Conservation (phyloP, 2,329 filamentous ascomycete genomes). For the Exophiala spinifera region DNA sequence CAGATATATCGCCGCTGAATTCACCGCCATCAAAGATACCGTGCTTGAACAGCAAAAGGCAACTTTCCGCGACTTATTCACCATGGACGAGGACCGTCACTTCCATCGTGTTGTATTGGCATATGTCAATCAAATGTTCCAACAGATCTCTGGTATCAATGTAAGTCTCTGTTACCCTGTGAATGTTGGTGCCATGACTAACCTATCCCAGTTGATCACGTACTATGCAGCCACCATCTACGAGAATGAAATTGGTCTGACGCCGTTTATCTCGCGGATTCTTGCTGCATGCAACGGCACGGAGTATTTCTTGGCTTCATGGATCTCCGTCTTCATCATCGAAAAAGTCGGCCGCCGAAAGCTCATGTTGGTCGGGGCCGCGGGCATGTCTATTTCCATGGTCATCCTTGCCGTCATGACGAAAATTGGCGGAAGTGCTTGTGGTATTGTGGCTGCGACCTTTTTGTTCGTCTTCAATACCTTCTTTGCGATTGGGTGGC, state of each 20-base stretch:
- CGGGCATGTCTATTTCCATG: slow-evolving; percentile 19
- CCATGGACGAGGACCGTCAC: slow-evolving; percentile 55
- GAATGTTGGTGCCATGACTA: not conserved
- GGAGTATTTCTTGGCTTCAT: slow-evolving; percentile 27
- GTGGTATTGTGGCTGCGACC: slow-evolving; percentile 45
- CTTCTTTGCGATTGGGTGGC: slow-evolving; percentile 60
- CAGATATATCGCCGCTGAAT: slow-evolving; percentile 46
- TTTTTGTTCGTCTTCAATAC: slow-evolving; percentile 64
- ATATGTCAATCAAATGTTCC: slow-evolving; percentile 58
- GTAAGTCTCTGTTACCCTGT: slow-evolving; percentile 12
- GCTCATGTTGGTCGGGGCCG: slow-evolving; percentile 19
- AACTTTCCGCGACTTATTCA: slow-evolving; percentile 57
- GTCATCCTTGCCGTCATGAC: slow-evolving; percentile 23
- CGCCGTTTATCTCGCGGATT: slow-evolving; percentile 16
- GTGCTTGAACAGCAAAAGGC: slow-evolving; percentile 52
- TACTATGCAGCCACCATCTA: slow-evolving; percentile 22
- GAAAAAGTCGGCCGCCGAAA: slow-evolving; percentile 21
- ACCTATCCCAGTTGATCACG: not conserved
- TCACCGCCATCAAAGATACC: slow-evolving; percentile 52
- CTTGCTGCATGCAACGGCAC: slow-evolving; percentile 20
- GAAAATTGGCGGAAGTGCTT: slow-evolving; percentile 36
- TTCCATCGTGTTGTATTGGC: slow-evolving; percentile 55
- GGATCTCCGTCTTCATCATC: slow-evolving; percentile 21
- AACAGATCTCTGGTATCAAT: slow-evolving; percentile 41
- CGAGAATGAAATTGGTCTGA: slow-evolving; percentile 18